Base-by-base conservation (phyloP, 2,329 filamentous ascomycete genomes). In the Cladobotryum mycophilum region DNA sequence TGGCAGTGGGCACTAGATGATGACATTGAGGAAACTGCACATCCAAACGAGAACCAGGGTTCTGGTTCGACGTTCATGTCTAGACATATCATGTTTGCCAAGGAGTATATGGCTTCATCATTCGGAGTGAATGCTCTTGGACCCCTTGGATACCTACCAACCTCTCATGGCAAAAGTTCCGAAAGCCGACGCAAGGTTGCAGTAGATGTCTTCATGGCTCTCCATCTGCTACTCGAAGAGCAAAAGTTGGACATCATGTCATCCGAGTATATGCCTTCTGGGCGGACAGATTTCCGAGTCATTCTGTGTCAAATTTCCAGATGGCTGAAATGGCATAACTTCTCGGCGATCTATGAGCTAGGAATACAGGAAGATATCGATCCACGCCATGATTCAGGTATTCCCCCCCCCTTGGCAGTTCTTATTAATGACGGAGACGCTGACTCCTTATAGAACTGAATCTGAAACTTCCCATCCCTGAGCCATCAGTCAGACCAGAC, bases 141-240 rank as follows among this genome's bases (percentile, higher is more conserved):
- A 0, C 53, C 61, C 2, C 64, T 70, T 9, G 85, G 85, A 1
- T 87, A 84, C 60, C 72, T 91, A 49, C 85, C 87, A 25, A 87
- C 84, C 0, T 79, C 77, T 2, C 51, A 70, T 3, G 67, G 67
- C 45, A 70, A 76, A 47, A 78, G 74, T 49, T 71, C 78, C 36
- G 79, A 81, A 51, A 74, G 76, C 45, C 78, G 82, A 41, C 75
- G 79, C 50, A 84, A 76, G 61, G 70, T 82, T 49, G 76, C 86
- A 34, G 72, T 85, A 63, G 80, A 88, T 61, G 76, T 87, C 47
- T 78, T 92, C 36, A 73, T 95, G 56, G 86, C 81, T 1, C 73
- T 99, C 12, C 93, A 99, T 69, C 74, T 97, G 3, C 73, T 95
- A n/a, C 78, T 87, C 0, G 92, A 99, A 65, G 93, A 99, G 64